Base-by-base conservation (phyloP, 768 basidiomycete species). In the Lactifluus echinatus region DNA sequence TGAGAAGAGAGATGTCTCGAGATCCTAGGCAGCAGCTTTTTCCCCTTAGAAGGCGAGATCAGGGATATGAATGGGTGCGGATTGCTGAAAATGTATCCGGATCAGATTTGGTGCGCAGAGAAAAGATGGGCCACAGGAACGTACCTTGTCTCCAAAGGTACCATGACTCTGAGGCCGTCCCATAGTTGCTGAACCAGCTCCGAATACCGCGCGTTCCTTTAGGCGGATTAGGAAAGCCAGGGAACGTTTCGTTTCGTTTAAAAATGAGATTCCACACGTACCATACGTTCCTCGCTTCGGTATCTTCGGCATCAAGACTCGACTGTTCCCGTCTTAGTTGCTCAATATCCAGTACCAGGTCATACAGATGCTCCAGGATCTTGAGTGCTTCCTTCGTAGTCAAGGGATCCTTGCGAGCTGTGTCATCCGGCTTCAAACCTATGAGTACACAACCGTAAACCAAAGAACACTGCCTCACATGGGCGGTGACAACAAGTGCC, bases 21-120 rank as follows among this genome's bases (percentile, higher is more conserved):
- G 14, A 93, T 80, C 44, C 96, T 85, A 3, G 93, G 89, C 12
- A 99, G 76, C 24, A 99, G 79, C 59, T 85, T 85, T 75, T 97
- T 98, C 55, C 96, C 96, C 71, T 99, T 99, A 64, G 81, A 80
- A 4, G 90, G 85, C 19, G 78, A 79, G 47, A 99, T 79, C 33
- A 99, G 77, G 2, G 94, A 93, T 63, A 99, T 84, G 74, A 99
- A 97, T 2, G 96, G 96, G 73, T 99, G 96, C 2, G 95, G 95
- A 61, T 88, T 79, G 68, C 94, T 94, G 63, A 1, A 46, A 47
- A 4, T 39, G 28, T 21, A 37, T 23, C 10, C 26, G 19, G 15
- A 17, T 56, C 37, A 52, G 24, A n/a, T n/a, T 10, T 11, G 36
- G 10, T 31, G 31, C 31, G 29, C 19, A 34, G 21, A 10, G 6